Evolutionary conservation across 345 rosid genomes (phyloP).

Genomic region (Aquilaria yunnanensis): DNA sequence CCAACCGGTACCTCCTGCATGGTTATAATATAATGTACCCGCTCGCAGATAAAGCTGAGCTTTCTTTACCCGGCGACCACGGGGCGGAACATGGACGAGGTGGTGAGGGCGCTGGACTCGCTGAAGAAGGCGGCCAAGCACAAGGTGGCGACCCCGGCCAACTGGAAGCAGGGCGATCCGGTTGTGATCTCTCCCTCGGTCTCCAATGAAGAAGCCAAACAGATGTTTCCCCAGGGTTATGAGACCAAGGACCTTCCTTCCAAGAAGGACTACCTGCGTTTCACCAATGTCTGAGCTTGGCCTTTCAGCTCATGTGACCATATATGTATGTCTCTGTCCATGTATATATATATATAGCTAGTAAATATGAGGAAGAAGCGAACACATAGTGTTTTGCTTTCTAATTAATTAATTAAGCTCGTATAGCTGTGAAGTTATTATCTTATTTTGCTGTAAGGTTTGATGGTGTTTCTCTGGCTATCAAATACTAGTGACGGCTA

Average conservation of each 20-base stretch:
- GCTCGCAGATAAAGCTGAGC: slow-evolving; percentile 56
- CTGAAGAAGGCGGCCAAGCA: slow-evolving; percentile 42
- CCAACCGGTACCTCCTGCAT: no score
- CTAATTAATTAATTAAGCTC: no score
- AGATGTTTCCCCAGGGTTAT: slow-evolving; percentile 59
- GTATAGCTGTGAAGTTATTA: no score
- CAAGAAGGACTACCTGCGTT: slow-evolving; percentile 51
- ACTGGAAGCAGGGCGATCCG: slow-evolving; percentile 78
- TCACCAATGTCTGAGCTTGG: slow-evolving; percentile 19
- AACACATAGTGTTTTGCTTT: no score
- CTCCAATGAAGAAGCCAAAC: slow-evolving; percentile 49
- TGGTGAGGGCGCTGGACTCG: slow-evolving; percentile 66
- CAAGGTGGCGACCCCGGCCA: slow-evolving; percentile 65
- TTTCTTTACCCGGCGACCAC: slow-evolving; percentile 70
- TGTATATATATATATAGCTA: not conserved
- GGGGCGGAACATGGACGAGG: slow-evolving; percentile 75
- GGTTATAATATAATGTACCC: no score
- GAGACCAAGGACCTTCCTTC: slow-evolving; percentile 61
- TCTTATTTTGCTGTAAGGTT: no score
- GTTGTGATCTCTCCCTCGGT: slow-evolving; percentile 58
- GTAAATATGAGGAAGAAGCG: no score
- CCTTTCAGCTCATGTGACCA: not conserved
- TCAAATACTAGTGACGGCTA: no score
- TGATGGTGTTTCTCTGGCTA: no score
- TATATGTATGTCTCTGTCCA: not conserved